Evolutionary conservation across 257 asterid species (phyloP), one percentile per base, ranked within the genome.

Genomic region (Ilex asprella): DNA sequence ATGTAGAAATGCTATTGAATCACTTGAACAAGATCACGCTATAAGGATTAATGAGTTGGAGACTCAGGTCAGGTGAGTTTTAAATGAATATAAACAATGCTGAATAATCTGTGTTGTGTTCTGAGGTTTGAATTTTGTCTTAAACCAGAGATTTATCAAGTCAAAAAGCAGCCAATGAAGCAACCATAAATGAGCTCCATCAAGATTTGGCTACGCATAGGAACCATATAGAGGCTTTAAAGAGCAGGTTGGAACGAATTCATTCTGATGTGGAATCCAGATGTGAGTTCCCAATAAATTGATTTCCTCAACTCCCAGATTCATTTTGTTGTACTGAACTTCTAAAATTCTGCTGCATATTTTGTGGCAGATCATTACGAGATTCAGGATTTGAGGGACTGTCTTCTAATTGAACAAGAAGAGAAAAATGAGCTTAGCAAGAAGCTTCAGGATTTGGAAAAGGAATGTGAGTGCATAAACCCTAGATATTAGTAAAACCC

Each of bases 371-470:
- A 78, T 65, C 61, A 67, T 21, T 70, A 71, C 52, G 83, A 78
- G 68, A 71, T 78, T 74, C 80, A 74, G 70, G 78, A 65, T 60
- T 65, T 78, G 78, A 78, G 59, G 72, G 83, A 78, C 58, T 78
- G 72, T 49, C 66, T 78, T 41, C 56, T 68, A 67, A 68, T 74
- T 61, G 80, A 78, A 55, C 80, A 74, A 35, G 80, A 68, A 59
- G 80, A 78, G 68, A 78, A 72, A 51, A 62, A 61, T 67, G 78
- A 71, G 46, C 35, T 78, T 66, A 74, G 50, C 68, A 68, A 67
- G 75, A 74, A 67, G 66, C 63, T 74, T 50, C 73, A 68, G 16
- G 68, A 74, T 47, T 53, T 74, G 72, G 80, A 78, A 70, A 78
- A 71, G 43, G 83, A 74, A 68, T 61, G 83, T 78, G 59, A 60